These are phyloP conservation scores for Leccinum angustisporum DNA, from an alignment of 1,284 basidiomycete species.

Conservation along the genomic window DNA sequence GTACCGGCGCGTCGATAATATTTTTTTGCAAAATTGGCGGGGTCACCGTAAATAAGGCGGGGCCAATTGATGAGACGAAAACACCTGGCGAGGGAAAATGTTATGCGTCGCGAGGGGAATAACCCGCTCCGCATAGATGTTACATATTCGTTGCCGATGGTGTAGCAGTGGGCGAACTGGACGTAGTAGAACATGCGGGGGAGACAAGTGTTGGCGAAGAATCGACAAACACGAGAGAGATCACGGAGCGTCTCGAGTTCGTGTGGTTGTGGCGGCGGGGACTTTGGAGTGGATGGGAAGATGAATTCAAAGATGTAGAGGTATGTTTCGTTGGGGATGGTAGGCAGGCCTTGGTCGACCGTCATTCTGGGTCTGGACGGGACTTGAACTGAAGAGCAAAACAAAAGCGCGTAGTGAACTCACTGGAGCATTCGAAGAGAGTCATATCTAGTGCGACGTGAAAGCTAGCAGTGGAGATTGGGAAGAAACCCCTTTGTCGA, in stretches of 20 bases:
- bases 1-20: background rate
- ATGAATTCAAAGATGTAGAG: background rate
- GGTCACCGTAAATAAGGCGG: no score
- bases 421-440: no score
- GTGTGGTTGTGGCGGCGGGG: background rate
- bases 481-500: no score
- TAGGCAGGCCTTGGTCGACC: background rate
- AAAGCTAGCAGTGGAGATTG: no score
- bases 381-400: no score
- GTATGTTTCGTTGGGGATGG: background rate
- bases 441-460: background rate
- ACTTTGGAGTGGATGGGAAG: background rate
- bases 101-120: no score
- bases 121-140: no score
- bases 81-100: background rate
- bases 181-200: background rate
- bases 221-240: background rate
- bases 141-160: background rate
- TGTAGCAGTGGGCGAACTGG: no score
- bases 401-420: no score
- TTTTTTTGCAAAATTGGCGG: no score
- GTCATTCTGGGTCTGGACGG: background rate
- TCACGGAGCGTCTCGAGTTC: background rate
- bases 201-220: no score
- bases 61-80: background rate